Evolutionary conservation across 768 basidiomycete species (phyloP), one percentile per base, ranked within the genome.

Genomic region (Austroboletus festivus): DNA sequence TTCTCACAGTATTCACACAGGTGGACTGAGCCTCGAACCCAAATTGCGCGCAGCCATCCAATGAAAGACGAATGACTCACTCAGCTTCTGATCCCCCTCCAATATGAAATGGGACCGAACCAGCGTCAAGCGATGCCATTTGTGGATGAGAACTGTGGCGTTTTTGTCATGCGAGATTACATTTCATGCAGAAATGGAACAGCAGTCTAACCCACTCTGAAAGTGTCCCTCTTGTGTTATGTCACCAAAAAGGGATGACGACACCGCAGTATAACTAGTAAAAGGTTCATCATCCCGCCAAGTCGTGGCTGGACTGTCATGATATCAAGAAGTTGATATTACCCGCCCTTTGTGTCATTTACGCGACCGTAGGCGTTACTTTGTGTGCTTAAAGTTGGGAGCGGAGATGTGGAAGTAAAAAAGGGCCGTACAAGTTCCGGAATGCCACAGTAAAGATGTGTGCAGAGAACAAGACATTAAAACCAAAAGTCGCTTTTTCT

Each of bases 181-280:
- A 24, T 42, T 31, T 12, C n/a, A n/a, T n/a, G 16, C 12, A 19
- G 39, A 30, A 62, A 56, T 58, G 54, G 42, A 48, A 47, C 11
- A 16, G 21, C 42, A 46, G 23, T 13, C 31, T 33, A 33, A 33
- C 31, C 31, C 5, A 13, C 31, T 33, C 12, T 7, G 31, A 8
- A 8, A 45, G 26, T 20, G 46, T 41, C 19, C 38, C 43, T 46
- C 30, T 44, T 22, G 22, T 19, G 34, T 50, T 50, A 43, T 50
- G 51, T 50, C 26, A 28, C 11, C n/a, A n/a, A 11, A 28, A 49
- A 56, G 41, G 31, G 11, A 40, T 62, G 52, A 62, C 60, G 57
- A 57, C 43, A 60, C 46, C 28, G n/a, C 40, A 43, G 47, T 21
- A 38, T 33, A 33, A 33, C 31, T 33, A 33, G 15, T 11, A 33